A percentile compares a stretch with the other conserved stretches of the same genome.
These are phyloP conservation scores for Lentinula guzmanii DNA, from an alignment of 768 basidiomycete genomes.

Conservation along the genomic window DNA sequence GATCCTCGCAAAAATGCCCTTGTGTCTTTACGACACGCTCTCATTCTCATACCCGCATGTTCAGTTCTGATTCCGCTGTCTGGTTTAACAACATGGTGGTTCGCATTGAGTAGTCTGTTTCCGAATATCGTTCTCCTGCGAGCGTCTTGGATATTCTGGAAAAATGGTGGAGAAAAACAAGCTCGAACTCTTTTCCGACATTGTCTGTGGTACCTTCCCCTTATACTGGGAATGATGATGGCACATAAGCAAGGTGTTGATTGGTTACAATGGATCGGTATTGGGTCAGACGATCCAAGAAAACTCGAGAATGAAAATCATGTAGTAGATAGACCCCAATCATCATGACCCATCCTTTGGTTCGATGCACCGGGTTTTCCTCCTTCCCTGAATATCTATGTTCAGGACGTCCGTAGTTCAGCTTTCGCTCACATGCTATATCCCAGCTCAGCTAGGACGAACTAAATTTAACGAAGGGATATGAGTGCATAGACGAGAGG, in stretches of 20 bases:
- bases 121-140: constrained; percentile 69
- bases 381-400: too few species aligned
- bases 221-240: constrained; percentile 90
- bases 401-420: too few species aligned
- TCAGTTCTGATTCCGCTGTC: constrained; percentile 79
- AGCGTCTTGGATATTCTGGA: constrained; percentile 75
- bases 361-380: too few species aligned
- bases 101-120: constrained; percentile 68
- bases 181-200: constrained; percentile 76
- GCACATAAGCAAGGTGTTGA: constrained; percentile 84
- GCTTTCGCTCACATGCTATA: too few species aligned
- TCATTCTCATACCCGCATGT: constrained; percentile 72
- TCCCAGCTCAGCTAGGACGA: too few species aligned
- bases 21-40: constrained; percentile 79
- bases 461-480: too few species aligned
- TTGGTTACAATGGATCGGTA: constrained; percentile 62
- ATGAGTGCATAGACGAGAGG: too few species aligned
- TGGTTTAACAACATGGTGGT: constrained; percentile 89
- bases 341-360: background rate
- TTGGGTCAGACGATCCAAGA: constrained; percentile 19
- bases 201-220: constrained; percentile 87
- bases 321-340: background rate
- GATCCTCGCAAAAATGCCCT: constrained; percentile 74
- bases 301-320: constrained; percentile 8
- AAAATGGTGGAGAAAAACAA: constrained; percentile 62